Evolutionary conservation across 768 basidiomycete species (phyloP).

Genomic region (Gymnopilus dilepis): DNA sequence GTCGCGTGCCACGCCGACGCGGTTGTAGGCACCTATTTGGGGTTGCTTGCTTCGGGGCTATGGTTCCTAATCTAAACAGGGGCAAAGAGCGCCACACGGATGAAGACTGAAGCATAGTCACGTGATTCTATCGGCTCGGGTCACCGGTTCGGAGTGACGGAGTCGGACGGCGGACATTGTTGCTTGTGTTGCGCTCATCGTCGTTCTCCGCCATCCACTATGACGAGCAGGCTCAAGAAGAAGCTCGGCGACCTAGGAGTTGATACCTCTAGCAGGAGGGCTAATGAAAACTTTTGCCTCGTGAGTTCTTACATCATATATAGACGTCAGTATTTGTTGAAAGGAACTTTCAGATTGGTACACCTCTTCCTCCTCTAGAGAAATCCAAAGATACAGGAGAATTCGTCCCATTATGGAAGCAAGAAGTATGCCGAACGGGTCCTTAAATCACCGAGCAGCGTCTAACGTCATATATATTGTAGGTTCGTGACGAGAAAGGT

Average conservation of each 20-base stretch:
- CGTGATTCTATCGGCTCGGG: too few relatives aligned
- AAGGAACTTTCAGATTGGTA: constrained; percentile 74
- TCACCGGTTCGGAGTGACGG: not conserved
- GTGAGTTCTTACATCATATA: constrained; percentile 44
- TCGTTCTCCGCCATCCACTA: constrained; percentile 13
- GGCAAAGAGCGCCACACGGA: too few relatives aligned
- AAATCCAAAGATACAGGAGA: constrained; percentile 92
- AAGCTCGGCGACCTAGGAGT: constrained; percentile 84
- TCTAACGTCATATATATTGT: constrained; percentile 23
- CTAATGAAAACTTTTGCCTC: constrained; percentile 86
- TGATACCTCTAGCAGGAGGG: constrained; percentile 68
- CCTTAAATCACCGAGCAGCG: constrained; percentile 9
- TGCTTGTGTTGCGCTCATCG: not conserved
- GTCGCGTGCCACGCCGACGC: constrained; percentile 1
- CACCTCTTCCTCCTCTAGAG: constrained; percentile 92
- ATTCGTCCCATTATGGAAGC: constrained; percentile 97
- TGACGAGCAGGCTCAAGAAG: constrained; percentile 71
- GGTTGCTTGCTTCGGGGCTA: not conserved
- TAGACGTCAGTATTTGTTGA: constrained; percentile 12
- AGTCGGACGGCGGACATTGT: not conserved
- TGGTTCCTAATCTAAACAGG: not conserved
- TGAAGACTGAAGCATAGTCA: too few relatives aligned
- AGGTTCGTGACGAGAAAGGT: constrained; percentile 95
- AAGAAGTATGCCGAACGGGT: constrained; percentile 67
- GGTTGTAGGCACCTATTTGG: not conserved